These are phyloP conservation scores for Steccherinum ochraceum DNA, from an alignment of 768 basidiomycete species.

Conservation along the genomic window DNA sequence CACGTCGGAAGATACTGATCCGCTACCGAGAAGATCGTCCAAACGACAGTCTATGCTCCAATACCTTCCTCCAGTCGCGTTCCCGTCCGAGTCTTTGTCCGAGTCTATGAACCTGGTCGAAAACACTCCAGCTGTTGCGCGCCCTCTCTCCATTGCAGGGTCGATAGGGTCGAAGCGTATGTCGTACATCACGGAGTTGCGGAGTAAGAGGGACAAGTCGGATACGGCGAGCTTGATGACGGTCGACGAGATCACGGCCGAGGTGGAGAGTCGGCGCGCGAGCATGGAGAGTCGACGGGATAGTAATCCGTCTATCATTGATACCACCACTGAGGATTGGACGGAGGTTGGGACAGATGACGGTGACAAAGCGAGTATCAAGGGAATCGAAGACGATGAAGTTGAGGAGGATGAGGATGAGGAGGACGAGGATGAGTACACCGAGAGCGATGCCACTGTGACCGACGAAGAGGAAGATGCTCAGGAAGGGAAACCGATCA, in stretches of 20 bases:
- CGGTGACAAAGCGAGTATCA: slow-evolving; percentile 26
- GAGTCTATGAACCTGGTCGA: slow-evolving; percentile 60
- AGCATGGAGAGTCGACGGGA: slow-evolving; percentile 30
- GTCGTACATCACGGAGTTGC: slow-evolving; percentile 77
- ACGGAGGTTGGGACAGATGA: slow-evolving; percentile 60
- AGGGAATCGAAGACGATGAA: slow-evolving; percentile 33
- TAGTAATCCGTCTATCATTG: slow-evolving; percentile 11
- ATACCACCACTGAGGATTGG: slow-evolving; percentile 53
- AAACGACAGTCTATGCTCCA: neutral
- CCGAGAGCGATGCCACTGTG: slow-evolving; percentile 32
- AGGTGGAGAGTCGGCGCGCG: slow-evolving; percentile 73
- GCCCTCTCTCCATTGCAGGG: slow-evolving; percentile 39
- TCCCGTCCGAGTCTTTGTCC: slow-evolving; percentile 73
- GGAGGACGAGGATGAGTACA: slow-evolving; percentile 36
- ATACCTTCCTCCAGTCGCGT: slow-evolving; percentile 64
- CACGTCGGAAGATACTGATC: slow-evolving; percentile 41
- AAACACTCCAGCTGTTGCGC: slow-evolving; percentile 24
- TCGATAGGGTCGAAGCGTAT: slow-evolving; percentile 56
- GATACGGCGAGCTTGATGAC: slow-evolving; percentile 92
- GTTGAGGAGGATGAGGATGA: slow-evolving; percentile 43
- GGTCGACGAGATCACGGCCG: slow-evolving; percentile 96
- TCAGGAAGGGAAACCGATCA: slow-evolving; percentile 46
- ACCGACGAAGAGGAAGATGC: slow-evolving; percentile 37
- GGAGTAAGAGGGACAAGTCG: slow-evolving; percentile 76
- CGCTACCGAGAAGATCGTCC: slow-evolving; percentile 21